A percentile compares a stretch with the other conserved stretches of the same genome.
phyloP scores from a whole-genome alignment of 169 alveolate genomes.

The Plasmodium inui region DNA sequence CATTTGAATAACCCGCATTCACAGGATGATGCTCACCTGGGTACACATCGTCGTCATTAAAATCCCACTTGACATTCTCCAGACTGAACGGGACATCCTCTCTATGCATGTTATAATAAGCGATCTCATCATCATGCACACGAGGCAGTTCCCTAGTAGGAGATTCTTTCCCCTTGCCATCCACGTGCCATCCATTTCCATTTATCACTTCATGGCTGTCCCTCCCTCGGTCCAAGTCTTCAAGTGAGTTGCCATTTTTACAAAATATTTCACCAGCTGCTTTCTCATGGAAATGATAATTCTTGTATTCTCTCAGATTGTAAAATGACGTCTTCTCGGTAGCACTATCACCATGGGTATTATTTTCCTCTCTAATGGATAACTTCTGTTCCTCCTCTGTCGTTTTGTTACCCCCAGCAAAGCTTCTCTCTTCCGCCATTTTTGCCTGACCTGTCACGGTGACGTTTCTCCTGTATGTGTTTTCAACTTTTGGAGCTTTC shows the following conservation, averaged over 20 bases:
- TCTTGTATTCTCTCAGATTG: not conserved
- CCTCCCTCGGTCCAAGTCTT: not conserved
- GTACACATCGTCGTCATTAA: not conserved
- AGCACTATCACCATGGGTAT: not conserved
- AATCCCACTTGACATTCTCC: not conserved
- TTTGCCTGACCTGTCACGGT: slow-evolving; percentile 2
- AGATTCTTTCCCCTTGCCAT: not conserved
- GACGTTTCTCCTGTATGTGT: not conserved
- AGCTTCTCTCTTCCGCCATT: not conserved
- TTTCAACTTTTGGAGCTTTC: not conserved
- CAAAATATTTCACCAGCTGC: not conserved
- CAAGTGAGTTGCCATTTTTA: not conserved
- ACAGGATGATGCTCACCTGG: not conserved
- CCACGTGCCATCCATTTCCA: not conserved
- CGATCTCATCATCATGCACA: not conserved
- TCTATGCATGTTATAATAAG: not conserved
- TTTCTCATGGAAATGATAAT: not conserved
- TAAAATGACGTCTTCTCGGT: not conserved
- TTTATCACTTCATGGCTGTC: not conserved
- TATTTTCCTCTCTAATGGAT: not conserved
- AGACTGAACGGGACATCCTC: not conserved
- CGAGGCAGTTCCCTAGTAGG: not conserved
- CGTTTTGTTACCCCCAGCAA: not conserved
- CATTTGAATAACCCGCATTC: not conserved
- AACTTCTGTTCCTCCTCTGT: not conserved